Conservation (phyloP, 306 rosid genomes). For the Quercus wislizeni region DNA sequence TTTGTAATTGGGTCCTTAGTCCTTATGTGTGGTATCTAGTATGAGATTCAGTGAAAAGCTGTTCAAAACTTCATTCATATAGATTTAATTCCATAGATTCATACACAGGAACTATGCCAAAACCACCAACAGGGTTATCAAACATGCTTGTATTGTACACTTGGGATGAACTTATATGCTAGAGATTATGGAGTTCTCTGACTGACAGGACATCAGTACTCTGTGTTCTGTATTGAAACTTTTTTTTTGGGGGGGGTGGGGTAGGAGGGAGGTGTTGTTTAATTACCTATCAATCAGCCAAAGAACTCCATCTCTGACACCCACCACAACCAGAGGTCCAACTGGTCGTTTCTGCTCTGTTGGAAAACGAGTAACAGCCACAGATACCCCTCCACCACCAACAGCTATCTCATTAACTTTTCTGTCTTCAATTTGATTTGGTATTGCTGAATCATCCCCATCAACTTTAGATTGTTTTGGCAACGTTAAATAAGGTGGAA, state of each 20-base stretch:
- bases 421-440: constrained; percentile 66
- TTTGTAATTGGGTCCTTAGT: background rate
- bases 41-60: background rate
- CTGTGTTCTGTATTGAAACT: background rate
- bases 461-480: constrained; percentile 79
- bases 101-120: background rate
- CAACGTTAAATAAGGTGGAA: constrained; percentile 80
- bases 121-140: background rate
- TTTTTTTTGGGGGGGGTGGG: background rate
- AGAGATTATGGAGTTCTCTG: background rate
- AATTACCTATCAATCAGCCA: constrained; percentile 97
- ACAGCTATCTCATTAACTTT: constrained; percentile 88
- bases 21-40: background rate
- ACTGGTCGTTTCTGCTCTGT: constrained; percentile 96
- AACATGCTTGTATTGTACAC: background rate
- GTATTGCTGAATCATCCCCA: constrained; percentile 57
- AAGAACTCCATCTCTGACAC: constrained; percentile 97
- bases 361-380: constrained; percentile 94
- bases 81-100: background rate
- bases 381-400: constrained; percentile 99
- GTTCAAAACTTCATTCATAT: background rate
- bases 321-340: constrained; percentile 90
- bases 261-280: background rate
- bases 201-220: background rate
- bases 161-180: background rate